These are phyloP conservation scores for Ambrosiella beaveri DNA, from an alignment of 2,329 filamentous ascomycete species.

Conservation along the genomic window DNA sequence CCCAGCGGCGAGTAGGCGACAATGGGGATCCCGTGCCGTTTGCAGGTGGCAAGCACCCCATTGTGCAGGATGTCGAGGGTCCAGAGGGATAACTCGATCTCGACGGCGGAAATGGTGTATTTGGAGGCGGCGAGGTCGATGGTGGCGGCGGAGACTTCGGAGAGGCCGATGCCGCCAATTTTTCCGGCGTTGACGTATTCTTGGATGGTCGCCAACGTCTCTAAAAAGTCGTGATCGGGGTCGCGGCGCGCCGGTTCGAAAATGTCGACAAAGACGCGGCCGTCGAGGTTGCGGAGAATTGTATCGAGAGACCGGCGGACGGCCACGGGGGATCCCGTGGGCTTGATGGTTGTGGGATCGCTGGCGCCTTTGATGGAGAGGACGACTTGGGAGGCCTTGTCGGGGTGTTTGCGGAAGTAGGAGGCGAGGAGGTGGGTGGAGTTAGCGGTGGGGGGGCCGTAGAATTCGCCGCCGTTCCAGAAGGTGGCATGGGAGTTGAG, in stretches of 20 bases:
- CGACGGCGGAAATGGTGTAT: constrained; percentile 29
- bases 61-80: constrained; percentile 31
- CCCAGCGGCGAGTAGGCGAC: constrained; percentile 59
- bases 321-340: constrained; percentile 35
- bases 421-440: constrained; percentile 39
- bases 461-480: constrained; percentile 51
- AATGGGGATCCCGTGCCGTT: constrained; percentile 48
- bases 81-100: constrained; percentile 37
- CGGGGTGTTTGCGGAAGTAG: constrained; percentile 47
- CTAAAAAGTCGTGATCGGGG: constrained; percentile 26
- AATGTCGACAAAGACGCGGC: constrained; percentile 41
- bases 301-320: constrained; percentile 42
- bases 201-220: constrained; percentile 26
- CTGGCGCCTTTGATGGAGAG: constrained; percentile 44
- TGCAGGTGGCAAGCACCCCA: constrained; percentile 36
- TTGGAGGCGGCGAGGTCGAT: constrained; percentile 30
- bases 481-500: constrained; percentile 28
- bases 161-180: constrained; percentile 33
- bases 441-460: constrained; percentile 42
- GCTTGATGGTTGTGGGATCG: constrained; percentile 20
- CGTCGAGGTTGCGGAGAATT: constrained; percentile 31
- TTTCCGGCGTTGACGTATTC: constrained; percentile 35
- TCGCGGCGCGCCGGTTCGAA: constrained; percentile 44
- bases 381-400: constrained; percentile 43
- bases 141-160: constrained; percentile 32